Base-by-base conservation (phyloP, 768 basidiomycete genomes). In the Leccinum olivaceopallidum region DNA sequence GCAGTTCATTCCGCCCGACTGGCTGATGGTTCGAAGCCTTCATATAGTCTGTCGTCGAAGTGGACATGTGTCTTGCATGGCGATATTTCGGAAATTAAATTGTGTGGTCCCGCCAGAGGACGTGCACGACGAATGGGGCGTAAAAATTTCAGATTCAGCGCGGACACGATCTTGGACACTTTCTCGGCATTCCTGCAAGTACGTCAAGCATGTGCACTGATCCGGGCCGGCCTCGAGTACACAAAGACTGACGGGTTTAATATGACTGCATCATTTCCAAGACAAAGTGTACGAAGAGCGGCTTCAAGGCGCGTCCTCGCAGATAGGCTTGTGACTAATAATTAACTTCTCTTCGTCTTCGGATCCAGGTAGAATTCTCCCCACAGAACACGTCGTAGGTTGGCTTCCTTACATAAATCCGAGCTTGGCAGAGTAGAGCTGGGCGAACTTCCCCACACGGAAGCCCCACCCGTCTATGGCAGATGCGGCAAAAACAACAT, bases 391-490 rank as follows among this genome's bases (percentile, higher is more conserved):
- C 86, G 82, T 60, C 90, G 81, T 39, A 99, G 77, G 69, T 92
- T 95, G 6, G 79, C 80, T 76, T 98, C 96, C 71, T 91, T 26
- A 26, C 26, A 26, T 90, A 68, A 98, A 89, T 28, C 92, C 91
- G 14, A 99, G 82, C 73, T 96, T 98, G 39, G 84, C 80, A 0
- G 92, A 90, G 74, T 95, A 98, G 9, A 98, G 79, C 71, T 95
- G 88, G 0, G 97, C 94, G 69, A 99, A 99, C 71, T 93, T 93
- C 50, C 88, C 87, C 7, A 98, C 81, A 49, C 96, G 84, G 78
- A 99, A 99, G 0, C 95, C 97, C 96, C 96, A 98, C 5, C 96
- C 95, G 65, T 98, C 94, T 58, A 98, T 85, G 4, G 96, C 97
- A 32, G 91, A 94, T 0, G 26, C 26, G 28, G 95, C 92, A 71